These are phyloP conservation scores for Pythium sp. DNA, from an alignment of 352 stramenopile genomes.

Conservation along the genomic window DNA sequence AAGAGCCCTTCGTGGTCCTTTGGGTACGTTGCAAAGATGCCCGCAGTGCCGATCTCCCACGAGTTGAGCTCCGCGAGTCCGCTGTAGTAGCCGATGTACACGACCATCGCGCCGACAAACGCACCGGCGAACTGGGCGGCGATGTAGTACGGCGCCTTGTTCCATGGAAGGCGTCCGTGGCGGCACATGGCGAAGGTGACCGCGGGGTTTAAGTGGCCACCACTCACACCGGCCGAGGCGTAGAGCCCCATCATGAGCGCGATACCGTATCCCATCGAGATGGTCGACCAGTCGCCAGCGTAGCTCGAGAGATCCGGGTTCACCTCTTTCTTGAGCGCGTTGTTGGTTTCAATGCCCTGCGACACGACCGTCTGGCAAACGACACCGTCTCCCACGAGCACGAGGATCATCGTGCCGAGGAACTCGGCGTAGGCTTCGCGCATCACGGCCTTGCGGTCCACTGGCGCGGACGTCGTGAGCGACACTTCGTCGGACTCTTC, in stretches of 20 bases:
- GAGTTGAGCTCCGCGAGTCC: slow-evolving; percentile 51
- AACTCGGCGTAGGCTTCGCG: slow-evolving; percentile 44
- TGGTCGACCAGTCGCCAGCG: slow-evolving; percentile 67
- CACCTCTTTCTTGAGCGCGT: slow-evolving; percentile 43
- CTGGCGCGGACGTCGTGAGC: slow-evolving; percentile 39
- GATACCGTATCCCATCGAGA: slow-evolving; percentile 69
- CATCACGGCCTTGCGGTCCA: slow-evolving; percentile 31
- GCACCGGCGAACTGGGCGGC: slow-evolving; percentile 54
- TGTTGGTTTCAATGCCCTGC: slow-evolving; percentile 53
- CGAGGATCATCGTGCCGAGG: slow-evolving; percentile 59
- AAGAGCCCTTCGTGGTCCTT: slow-evolving; percentile 61
- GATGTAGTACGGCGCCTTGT: slow-evolving; percentile 65
- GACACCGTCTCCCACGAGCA: slow-evolving; percentile 52
- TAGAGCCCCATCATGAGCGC: slow-evolving; percentile 71
- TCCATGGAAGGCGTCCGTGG: slow-evolving; percentile 58
- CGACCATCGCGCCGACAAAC: slow-evolving; percentile 58
- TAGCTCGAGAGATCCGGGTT: slow-evolving; percentile 47
- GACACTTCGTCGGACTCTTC: slow-evolving; percentile 45
- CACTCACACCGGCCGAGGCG: slow-evolving; percentile 60
- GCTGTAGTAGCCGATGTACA: slow-evolving; percentile 68
- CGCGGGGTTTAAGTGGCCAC: slow-evolving; percentile 67
- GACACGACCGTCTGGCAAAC: slow-evolving; percentile 61
- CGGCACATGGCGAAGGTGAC: slow-evolving; percentile 68
- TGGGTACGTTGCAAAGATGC: slow-evolving; percentile 75
- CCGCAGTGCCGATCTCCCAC: slow-evolving; percentile 59